Percentiles rank a stretch among this genome's conserved stretches.
Evolutionary conservation across 1,139 yeast species (phyloP).

Genomic region (Geotrichum klebahnii): DNA sequence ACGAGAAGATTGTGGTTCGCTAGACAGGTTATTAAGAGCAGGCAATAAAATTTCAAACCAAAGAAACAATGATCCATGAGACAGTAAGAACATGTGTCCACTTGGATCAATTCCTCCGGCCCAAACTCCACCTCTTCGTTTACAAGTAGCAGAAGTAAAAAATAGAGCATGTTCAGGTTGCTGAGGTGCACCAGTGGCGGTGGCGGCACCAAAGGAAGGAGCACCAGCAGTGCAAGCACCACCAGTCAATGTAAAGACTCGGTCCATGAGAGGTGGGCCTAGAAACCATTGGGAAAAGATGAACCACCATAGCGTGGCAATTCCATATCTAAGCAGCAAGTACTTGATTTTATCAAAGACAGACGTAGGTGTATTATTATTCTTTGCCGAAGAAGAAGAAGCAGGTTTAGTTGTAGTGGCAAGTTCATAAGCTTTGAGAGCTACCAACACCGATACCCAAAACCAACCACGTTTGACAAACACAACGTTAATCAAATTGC

Average conservation of each 20-base stretch:
- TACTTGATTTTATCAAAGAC: constrained; percentile 4
- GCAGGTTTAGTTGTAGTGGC: background rate
- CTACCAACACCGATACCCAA: constrained; percentile 65
- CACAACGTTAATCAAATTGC: constrained; percentile 38
- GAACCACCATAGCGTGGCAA: constrained; percentile 74
- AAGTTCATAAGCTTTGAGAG: constrained; percentile 3
- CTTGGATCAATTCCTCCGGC: constrained; percentile 93
- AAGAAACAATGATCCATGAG: constrained; percentile 66
- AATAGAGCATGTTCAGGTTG: constrained; percentile 10
- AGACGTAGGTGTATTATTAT: background rate
- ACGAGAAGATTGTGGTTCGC: background rate
- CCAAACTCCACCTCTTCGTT: constrained; percentile 46
- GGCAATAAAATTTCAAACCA: constrained; percentile 59
- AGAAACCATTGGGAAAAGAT: constrained; percentile 86
- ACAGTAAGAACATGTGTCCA: constrained; percentile 82
- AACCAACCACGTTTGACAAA: constrained; percentile 49
- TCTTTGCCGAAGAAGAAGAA: no score
- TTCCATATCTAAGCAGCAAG: constrained; percentile 39
- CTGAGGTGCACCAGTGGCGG: constrained; percentile 12
- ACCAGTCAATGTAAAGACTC: constrained; percentile 73
- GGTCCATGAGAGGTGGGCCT: constrained; percentile 87
- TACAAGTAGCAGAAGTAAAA: background rate
- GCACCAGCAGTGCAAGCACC: constrained; percentile 56
- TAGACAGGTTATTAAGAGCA: constrained; percentile 20
- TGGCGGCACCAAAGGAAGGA: background rate